Evolutionary conservation across 441 rosid species (phyloP).

Genomic region (Metrosideros polymorpha): DNA sequence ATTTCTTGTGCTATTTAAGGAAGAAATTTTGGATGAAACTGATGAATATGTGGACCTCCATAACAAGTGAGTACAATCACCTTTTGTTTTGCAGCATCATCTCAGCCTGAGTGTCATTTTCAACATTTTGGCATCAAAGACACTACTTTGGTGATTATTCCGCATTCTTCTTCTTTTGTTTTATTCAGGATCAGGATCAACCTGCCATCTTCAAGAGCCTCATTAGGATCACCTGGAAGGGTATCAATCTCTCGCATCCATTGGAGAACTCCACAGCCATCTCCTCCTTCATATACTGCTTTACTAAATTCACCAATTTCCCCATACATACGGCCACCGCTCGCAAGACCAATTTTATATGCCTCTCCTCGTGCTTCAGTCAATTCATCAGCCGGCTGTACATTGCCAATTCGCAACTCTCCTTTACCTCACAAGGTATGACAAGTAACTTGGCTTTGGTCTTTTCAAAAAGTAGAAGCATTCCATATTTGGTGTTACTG

Average conservation of each 20-base stretch:
- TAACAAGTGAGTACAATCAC: background rate
- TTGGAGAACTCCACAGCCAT: background rate
- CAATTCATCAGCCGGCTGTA: background rate
- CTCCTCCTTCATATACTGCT: background rate
- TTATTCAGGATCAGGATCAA: slow-evolving; percentile 5
- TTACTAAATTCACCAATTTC: background rate
- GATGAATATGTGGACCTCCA: slow-evolving; percentile 3
- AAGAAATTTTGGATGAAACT: slow-evolving; percentile 3
- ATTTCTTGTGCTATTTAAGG: background rate
- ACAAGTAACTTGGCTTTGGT: background rate
- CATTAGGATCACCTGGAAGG: background rate
- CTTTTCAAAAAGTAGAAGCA: background rate
- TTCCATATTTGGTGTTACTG: background rate
- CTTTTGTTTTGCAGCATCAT: background rate
- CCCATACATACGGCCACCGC: background rate
- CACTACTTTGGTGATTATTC: background rate
- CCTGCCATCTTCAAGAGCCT: background rate
- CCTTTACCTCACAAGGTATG: background rate
- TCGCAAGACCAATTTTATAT: background rate
- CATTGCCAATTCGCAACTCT: background rate
- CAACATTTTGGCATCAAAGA: background rate
- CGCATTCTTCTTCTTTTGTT: background rate
- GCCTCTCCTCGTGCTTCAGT: background rate
- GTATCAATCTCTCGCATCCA: background rate
- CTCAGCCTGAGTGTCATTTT: background rate